Conservation (phyloP, 495 filamentous ascomycete genomes). For the Trichoderma reesei region DNA sequence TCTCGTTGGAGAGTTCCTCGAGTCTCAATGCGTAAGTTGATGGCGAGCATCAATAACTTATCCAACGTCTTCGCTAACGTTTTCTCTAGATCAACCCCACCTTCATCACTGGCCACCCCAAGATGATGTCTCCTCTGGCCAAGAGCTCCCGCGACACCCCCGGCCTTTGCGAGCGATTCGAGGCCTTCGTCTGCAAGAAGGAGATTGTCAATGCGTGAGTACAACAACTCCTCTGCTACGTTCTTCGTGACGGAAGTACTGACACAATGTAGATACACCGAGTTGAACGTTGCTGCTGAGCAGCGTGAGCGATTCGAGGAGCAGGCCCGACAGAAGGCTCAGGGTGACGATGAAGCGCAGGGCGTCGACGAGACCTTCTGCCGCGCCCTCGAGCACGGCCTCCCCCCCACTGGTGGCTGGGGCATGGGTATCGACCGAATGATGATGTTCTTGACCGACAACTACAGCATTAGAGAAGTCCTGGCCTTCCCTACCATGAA, state of each 20-base stretch:
- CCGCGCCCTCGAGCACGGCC: slow-evolving; percentile 68
- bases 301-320: slow-evolving; percentile 92
- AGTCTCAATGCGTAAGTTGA: slow-evolving; percentile 63
- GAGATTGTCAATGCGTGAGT: slow-evolving; percentile 73
- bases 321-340: slow-evolving; percentile 89
- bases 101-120: slow-evolving; percentile 77
- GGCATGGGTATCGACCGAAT: slow-evolving; percentile 95
- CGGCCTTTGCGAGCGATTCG: slow-evolving; percentile 92
- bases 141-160: slow-evolving; percentile 78
- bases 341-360: slow-evolving; percentile 96
- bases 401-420: slow-evolving; percentile 93
- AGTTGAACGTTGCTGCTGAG: slow-evolving; percentile 95
- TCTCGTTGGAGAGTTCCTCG: slow-evolving; percentile 71
- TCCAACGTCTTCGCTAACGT: background rate
- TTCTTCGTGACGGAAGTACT: slow-evolving; percentile 54
- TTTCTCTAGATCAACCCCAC: slow-evolving; percentile 56
- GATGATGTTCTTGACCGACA: slow-evolving; percentile 95
- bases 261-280: slow-evolving; percentile 68
- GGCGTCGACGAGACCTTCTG: slow-evolving; percentile 92
- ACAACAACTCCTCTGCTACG: background rate
- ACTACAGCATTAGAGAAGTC: slow-evolving; percentile 92
- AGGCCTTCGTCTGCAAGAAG: slow-evolving; percentile 96
- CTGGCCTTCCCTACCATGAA: slow-evolving; percentile 73
- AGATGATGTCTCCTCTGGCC: slow-evolving; percentile 96
- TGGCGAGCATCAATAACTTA: background rate